phyloP scores from a whole-genome alignment of 2,329 filamentous ascomycete species.

The Xylaria digitata region DNA sequence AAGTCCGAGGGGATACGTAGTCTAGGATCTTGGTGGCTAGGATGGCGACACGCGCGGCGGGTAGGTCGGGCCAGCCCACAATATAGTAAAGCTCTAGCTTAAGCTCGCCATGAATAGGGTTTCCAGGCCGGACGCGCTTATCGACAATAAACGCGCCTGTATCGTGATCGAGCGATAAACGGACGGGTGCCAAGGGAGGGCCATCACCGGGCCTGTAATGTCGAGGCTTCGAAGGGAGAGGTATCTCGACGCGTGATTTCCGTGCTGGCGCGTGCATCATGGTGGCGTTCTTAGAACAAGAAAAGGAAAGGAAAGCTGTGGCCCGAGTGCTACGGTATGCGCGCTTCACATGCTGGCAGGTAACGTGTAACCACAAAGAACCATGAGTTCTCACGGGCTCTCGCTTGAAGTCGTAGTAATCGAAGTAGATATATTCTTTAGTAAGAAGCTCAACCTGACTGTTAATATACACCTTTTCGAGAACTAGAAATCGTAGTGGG shows the following conservation, averaged over 20 bases:
- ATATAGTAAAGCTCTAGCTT: slow-evolving; percentile 62
- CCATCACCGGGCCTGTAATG: slow-evolving; percentile 60
- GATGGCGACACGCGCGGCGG: slow-evolving; percentile 60
- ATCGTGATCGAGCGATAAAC: slow-evolving; percentile 61
- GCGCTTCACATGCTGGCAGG: slow-evolving; percentile 22
- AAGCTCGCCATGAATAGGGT: slow-evolving; percentile 46
- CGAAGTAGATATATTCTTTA: not conserved
- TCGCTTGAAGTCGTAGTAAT: not conserved
- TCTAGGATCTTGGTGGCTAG: slow-evolving; percentile 62
- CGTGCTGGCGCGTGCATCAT: slow-evolving; percentile 37
- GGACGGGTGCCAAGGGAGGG: slow-evolving; percentile 60
- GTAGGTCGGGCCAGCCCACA: slow-evolving; percentile 65
- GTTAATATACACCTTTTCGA: not conserved
- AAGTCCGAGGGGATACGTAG: slow-evolving; percentile 66
- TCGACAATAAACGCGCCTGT: slow-evolving; percentile 68
- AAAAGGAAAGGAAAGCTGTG: not conserved
- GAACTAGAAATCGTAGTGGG: not conserved
- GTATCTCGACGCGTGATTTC: slow-evolving; percentile 48
- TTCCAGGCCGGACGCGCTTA: slow-evolving; percentile 59
- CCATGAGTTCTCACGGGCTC: not conserved
- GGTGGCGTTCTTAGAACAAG: not conserved
- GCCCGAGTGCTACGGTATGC: slow-evolving; percentile 1
- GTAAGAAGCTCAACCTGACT: not conserved
- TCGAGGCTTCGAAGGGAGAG: slow-evolving; percentile 48
- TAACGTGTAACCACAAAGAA: not conserved